phyloP scores from a whole-genome alignment of 1,284 basidiomycete genomes.

The Ustilago curta region DNA sequence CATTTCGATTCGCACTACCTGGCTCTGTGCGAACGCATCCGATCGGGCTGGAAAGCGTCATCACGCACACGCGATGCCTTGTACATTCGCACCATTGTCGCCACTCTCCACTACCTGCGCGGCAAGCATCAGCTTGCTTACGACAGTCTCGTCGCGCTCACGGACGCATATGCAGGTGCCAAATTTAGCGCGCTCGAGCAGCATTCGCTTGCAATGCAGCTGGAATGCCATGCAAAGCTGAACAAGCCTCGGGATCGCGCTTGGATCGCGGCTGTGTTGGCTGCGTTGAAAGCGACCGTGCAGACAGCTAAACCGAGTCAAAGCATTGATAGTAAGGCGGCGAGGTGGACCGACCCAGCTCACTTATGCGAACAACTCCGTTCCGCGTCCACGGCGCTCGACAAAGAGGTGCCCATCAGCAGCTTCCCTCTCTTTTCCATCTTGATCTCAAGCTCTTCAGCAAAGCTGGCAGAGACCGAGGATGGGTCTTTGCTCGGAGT shows the following conservation, averaged over 20 bases:
- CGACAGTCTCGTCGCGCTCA: conserved; percentile 27
- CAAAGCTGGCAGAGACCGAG: conserved; percentile 31
- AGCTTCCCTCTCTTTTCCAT: conserved; percentile 50
- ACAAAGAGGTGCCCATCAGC: conserved; percentile 52
- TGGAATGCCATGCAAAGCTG: conserved; percentile 76
- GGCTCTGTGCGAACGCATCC: conserved; percentile 79
- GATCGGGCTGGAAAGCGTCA: conserved; percentile 81
- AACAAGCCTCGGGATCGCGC: conserved; percentile 76
- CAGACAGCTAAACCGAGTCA: background rate
- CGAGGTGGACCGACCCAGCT: conserved; percentile 31
- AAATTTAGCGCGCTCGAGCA: conserved; percentile 82
- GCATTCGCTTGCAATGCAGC: conserved; percentile 78
- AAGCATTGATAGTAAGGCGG: conserved; percentile 10
- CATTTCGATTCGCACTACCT: conserved; percentile 62
- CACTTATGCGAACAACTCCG: conserved; percentile 47
- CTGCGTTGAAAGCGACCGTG: conserved; percentile 27
- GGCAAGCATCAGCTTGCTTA: conserved; percentile 26
- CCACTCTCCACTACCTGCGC: conserved; percentile 78
- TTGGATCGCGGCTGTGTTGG: conserved; percentile 76
- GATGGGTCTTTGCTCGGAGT: conserved; percentile 56
- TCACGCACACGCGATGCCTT: conserved; percentile 85
- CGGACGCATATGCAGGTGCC: conserved; percentile 73
- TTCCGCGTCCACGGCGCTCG: conserved; percentile 25
- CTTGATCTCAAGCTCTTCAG: conserved; percentile 9
- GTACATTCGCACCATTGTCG: conserved; percentile 83